phyloP scores from a whole-genome alignment of 2,329 filamentous ascomycete species.

The Nannizzia gypsea region DNA sequence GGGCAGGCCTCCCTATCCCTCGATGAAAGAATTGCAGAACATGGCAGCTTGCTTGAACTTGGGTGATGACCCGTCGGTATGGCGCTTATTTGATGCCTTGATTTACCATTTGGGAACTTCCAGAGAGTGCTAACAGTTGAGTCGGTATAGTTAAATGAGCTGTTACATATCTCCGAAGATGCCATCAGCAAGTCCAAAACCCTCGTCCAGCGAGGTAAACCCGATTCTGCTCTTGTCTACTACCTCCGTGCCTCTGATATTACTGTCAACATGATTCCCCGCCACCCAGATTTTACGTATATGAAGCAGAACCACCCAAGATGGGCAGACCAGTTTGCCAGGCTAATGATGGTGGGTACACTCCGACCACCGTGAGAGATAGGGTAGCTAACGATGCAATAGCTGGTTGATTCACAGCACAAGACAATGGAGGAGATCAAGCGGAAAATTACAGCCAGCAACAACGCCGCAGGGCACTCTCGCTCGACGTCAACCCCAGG shows the following conservation, averaged over 20 bases:
- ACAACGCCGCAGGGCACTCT: conserved; percentile 20
- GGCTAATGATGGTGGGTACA: conserved; percentile 47
- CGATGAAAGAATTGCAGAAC: conserved; percentile 30
- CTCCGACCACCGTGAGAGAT: background rate
- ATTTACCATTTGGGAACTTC: background rate
- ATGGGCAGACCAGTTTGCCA: conserved; percentile 40
- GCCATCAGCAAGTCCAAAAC: conserved; percentile 25
- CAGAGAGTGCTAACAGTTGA: background rate
- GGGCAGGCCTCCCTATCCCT: conserved; percentile 16
- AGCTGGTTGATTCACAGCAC: conserved; percentile 25
- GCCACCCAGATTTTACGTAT: conserved; percentile 60
- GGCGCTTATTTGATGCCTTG: background rate
- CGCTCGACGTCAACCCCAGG: background rate
- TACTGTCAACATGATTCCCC: conserved; percentile 61
- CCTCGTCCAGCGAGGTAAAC: conserved; percentile 28
- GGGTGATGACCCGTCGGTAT: conserved; percentile 12
- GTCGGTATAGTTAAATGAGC: conserved; percentile 22
- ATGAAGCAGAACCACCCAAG: conserved; percentile 45
- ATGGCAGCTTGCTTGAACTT: conserved; percentile 12
- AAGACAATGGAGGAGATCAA: conserved; percentile 33
- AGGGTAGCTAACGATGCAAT: conserved; percentile 1
- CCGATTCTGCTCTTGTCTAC: conserved; percentile 67
- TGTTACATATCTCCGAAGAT: conserved; percentile 27
- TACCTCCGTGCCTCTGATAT: conserved; percentile 76
- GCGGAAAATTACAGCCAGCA: conserved; percentile 30